These are phyloP conservation scores for Solanum gandarillasii DNA, from an alignment of 257 asterid genomes.

Conservation along the genomic window DNA sequence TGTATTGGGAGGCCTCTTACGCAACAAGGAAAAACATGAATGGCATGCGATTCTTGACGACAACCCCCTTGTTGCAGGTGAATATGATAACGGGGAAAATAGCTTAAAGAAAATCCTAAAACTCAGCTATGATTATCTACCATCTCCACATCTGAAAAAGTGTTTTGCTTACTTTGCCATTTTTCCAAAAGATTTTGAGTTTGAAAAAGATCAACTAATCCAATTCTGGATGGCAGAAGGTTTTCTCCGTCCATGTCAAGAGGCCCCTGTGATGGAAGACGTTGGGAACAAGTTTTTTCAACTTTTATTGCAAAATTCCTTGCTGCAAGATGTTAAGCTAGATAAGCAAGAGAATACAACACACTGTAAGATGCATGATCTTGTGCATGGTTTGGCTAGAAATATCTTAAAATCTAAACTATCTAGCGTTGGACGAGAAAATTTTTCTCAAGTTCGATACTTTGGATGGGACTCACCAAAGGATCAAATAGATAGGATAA, in stretches of 20 bases:
- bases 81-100: not conserved
- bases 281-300: not conserved
- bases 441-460: not conserved
- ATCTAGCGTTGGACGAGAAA: not conserved
- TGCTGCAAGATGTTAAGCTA: not conserved
- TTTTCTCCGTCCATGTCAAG: not conserved
- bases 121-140: not conserved
- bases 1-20: not conserved
- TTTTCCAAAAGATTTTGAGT: not conserved
- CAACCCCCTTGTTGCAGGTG: not conserved
- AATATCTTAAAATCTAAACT: not conserved
- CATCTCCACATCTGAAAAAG: not conserved
- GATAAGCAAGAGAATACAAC: not conserved
- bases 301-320: not conserved
- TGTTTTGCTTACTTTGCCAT: not conserved
- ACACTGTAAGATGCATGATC: not conserved
- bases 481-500: not conserved
- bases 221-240: not conserved
- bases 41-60: not conserved
- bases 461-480: not conserved
- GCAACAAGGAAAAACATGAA: not conserved
- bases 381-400: not conserved
- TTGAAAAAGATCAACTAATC: not conserved
- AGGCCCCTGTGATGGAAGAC: not conserved
- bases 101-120: not conserved